A percentile compares a stretch with the other conserved stretches of the same genome.
Conservation (phyloP, 1,284 basidiomycete species). For the Ganoderma multipileum region DNA sequence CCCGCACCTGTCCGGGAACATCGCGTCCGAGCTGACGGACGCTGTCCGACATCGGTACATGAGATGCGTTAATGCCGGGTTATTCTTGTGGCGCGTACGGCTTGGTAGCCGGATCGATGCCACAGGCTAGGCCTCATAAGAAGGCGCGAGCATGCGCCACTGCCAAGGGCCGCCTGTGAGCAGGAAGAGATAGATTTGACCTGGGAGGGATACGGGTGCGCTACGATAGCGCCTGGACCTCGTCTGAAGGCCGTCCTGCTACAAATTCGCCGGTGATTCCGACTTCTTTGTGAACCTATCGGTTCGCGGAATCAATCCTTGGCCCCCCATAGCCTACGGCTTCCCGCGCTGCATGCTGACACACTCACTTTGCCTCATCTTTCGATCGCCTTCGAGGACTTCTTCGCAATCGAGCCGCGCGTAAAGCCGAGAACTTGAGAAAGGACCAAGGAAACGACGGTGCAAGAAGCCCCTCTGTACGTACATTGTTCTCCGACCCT, state of each 20-base stretch:
- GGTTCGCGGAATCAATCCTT: slow-evolving; percentile 30
- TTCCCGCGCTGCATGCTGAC: slow-evolving; percentile 28
- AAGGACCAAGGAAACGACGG: neutral
- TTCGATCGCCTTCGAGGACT: slow-evolving; percentile 6
- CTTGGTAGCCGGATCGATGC: slow-evolving; percentile 8
- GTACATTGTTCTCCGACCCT: neutral
- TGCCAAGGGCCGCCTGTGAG: neutral
- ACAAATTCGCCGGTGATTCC: slow-evolving; percentile 22
- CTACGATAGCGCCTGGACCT: neutral
- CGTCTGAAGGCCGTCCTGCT: neutral
- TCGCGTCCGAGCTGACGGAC: slow-evolving; percentile 15
- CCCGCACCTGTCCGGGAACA: slow-evolving; percentile 14
- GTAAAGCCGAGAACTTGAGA: slow-evolving; percentile 7
- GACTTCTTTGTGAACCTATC: slow-evolving; percentile 27
- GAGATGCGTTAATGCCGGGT: slow-evolving; percentile 4
- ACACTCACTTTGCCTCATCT: slow-evolving; percentile 17
- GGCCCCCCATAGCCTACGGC: slow-evolving; percentile 12
- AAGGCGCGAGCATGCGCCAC: neutral
- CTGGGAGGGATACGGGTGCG: slow-evolving; percentile 22
- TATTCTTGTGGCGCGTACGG: slow-evolving; percentile 3
- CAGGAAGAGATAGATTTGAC: slow-evolving; percentile 27
- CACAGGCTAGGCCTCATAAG: slow-evolving; percentile 5
- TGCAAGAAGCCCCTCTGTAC: neutral
- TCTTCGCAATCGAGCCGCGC: slow-evolving; percentile 5
- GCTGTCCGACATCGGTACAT: slow-evolving; percentile 8